These are phyloP conservation scores for Penicillium canescens DNA, from an alignment of 495 filamentous ascomycete genomes.

Conservation along the genomic window DNA sequence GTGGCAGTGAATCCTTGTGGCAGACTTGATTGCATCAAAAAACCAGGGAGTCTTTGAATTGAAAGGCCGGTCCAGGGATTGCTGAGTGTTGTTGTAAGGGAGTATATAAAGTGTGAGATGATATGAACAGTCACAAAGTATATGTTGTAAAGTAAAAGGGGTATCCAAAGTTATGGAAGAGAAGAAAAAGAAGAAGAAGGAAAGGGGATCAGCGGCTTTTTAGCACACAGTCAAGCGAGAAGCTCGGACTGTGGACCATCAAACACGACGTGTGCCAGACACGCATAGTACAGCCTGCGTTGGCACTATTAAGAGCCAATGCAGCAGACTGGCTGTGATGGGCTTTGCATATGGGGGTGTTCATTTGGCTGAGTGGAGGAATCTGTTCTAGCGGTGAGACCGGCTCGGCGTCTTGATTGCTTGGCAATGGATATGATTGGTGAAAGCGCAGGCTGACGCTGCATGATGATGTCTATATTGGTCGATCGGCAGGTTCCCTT, in stretches of 20 bases:
- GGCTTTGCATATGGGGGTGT: slow-evolving; percentile 17
- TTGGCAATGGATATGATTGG: slow-evolving; percentile 29
- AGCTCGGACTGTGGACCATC: slow-evolving; percentile 18
- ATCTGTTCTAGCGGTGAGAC: slow-evolving; percentile 36
- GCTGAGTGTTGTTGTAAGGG: slow-evolving; percentile 10
- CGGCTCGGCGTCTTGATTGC: slow-evolving; percentile 15
- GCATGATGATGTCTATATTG: slow-evolving; percentile 29
- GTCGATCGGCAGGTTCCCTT: slow-evolving; percentile 24
- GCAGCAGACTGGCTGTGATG: slow-evolving; percentile 32
- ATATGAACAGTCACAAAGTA: slow-evolving; percentile 2
- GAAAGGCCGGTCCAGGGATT: slow-evolving; percentile 31
- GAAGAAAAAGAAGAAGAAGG: slow-evolving; percentile 13
- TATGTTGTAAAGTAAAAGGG: slow-evolving; percentile 14
- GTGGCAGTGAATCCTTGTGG: slow-evolving; percentile 27
- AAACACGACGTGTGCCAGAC: slow-evolving; percentile 36
- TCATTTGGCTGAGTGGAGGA: slow-evolving; percentile 18
- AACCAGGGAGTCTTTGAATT: slow-evolving; percentile 21
- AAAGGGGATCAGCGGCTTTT: slow-evolving; percentile 33
- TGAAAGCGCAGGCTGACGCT: slow-evolving; percentile 20
- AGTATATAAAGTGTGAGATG: slow-evolving; percentile 5
- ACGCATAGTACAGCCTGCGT: slow-evolving; percentile 31
- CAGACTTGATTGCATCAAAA: slow-evolving; percentile 15
- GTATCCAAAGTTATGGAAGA: slow-evolving; percentile 26
- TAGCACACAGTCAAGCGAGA: slow-evolving; percentile 16
- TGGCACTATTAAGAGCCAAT: slow-evolving; percentile 26